Evolutionary conservation across 176 grass and related monocot genomes (phyloP).

Genomic region (Carex kokanica): DNA sequence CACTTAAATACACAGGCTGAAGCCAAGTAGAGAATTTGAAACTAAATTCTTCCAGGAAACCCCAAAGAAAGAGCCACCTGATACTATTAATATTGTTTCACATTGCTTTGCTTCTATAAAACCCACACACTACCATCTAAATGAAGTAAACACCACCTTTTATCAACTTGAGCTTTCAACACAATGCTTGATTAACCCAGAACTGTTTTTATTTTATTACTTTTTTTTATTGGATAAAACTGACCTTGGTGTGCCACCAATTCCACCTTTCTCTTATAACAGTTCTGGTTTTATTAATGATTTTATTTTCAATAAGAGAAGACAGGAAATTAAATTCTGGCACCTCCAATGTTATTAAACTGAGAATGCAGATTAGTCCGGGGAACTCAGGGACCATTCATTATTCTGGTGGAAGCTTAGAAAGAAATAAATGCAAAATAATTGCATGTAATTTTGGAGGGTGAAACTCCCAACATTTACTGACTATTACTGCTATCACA

Average conservation of each 20-base stretch:
- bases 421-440: neutral
- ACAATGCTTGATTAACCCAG: neutral
- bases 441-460: neutral
- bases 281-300: neutral
- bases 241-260: too few species aligned
- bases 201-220: neutral
- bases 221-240: neutral
- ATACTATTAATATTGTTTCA: neutral
- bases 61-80: neutral
- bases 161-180: neutral
- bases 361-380: neutral
- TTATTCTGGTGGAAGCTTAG: neutral
- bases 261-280: too few species aligned
- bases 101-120: neutral
- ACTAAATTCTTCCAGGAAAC: neutral
- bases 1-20: neutral
- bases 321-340: neutral
- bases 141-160: neutral
- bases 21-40: neutral
- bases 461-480: neutral
- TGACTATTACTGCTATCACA: slow-evolving; percentile 6
- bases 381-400: neutral
- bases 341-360: neutral
- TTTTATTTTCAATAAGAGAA: neutral
- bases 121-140: neutral